A percentile compares a stretch with the other conserved stretches of the same genome.
Conservation (phyloP, 2,329 filamentous ascomycete species). For the Pleochaeta shiraiana region DNA sequence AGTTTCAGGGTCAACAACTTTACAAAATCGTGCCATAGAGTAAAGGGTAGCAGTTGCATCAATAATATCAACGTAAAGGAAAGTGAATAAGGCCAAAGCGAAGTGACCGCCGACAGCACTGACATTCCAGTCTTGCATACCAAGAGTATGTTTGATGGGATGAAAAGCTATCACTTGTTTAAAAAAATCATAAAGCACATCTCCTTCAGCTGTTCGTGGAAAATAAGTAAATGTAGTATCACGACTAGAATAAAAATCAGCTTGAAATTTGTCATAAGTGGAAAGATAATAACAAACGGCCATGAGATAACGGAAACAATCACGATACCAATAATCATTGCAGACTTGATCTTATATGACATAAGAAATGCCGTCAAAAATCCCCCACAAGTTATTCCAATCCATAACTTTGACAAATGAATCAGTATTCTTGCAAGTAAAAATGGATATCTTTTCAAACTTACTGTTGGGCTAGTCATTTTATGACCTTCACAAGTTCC, state of each 20-base stretch:
- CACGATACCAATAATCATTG: conserved; percentile 50
- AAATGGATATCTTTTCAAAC: conserved; percentile 8
- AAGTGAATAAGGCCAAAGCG: conserved; percentile 49
- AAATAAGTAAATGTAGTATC: conserved; percentile 52
- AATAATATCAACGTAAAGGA: conserved; percentile 61
- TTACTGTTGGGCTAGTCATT: conserved; percentile 54
- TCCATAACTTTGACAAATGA: conserved; percentile 39
- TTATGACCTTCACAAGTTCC: conserved; percentile 35
- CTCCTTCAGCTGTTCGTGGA: conserved; percentile 38
- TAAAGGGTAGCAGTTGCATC: conserved; percentile 59
- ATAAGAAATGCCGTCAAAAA: conserved; percentile 62
- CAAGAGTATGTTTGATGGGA: conserved; percentile 40
- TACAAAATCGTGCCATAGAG: conserved; percentile 60
- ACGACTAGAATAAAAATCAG: conserved; percentile 23
- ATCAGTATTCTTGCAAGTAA: background rate
- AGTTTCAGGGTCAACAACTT: conserved; percentile 37
- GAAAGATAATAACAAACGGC: conserved; percentile 27
- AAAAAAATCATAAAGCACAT: conserved; percentile 49
- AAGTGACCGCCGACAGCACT: conserved; percentile 31
- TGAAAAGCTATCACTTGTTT: conserved; percentile 49
- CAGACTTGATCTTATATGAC: conserved; percentile 54
- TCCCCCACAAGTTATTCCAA: conserved; percentile 63
- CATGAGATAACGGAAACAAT: conserved; percentile 54
- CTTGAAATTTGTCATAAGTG: background rate
- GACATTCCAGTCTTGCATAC: conserved; percentile 44